A percentile compares a stretch with the other conserved stretches of the same genome.
These are phyloP conservation scores for Batrachochytrium dendrobatidis DNA, from an alignment of 371 early-diverging fungal genomes.

Conservation along the genomic window DNA sequence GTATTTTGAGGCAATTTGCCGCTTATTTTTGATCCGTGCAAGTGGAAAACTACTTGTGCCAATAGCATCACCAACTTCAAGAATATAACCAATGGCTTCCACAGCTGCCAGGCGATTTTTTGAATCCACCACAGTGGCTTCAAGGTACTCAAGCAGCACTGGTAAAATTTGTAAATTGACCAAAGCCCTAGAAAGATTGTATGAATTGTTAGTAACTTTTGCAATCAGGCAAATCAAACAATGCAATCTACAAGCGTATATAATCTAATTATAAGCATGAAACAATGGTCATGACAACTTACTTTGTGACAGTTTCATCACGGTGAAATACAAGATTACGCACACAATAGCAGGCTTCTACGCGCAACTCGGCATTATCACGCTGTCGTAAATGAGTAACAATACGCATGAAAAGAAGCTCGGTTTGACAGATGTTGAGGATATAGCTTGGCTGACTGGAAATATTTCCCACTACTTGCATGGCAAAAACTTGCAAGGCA, in stretches of 20 bases:
- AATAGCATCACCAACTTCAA: not conserved
- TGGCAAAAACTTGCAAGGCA: slow-evolving; percentile 7
- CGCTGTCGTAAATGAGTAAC: not conserved
- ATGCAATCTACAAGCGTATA: not conserved
- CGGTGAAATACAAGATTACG: slow-evolving; percentile 11
- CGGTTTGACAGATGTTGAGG: not conserved
- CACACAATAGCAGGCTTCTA: slow-evolving; percentile 4
- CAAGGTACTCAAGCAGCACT: not conserved
- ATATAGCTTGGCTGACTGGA: not conserved
- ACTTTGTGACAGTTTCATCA: not conserved
- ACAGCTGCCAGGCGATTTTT: not conserved
- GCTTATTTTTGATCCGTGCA: too few relatives aligned
- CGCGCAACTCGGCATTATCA: slow-evolving; percentile 3
- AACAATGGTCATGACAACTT: not conserved
- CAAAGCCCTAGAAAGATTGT: not conserved
- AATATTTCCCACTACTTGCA: slow-evolving; percentile 12
- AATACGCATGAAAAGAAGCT: not conserved
- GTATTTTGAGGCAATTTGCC: too few relatives aligned
- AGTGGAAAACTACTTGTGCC: too few relatives aligned
- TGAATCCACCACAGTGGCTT: not conserved
- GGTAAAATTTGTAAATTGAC: not conserved
- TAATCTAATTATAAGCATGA: not conserved
- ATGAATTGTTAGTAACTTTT: not conserved
- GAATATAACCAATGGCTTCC: not conserved
- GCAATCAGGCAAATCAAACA: not conserved